phyloP scores from a whole-genome alignment of 2,329 filamentous ascomycete species.

The Pseudogymnoascus destructans region DNA sequence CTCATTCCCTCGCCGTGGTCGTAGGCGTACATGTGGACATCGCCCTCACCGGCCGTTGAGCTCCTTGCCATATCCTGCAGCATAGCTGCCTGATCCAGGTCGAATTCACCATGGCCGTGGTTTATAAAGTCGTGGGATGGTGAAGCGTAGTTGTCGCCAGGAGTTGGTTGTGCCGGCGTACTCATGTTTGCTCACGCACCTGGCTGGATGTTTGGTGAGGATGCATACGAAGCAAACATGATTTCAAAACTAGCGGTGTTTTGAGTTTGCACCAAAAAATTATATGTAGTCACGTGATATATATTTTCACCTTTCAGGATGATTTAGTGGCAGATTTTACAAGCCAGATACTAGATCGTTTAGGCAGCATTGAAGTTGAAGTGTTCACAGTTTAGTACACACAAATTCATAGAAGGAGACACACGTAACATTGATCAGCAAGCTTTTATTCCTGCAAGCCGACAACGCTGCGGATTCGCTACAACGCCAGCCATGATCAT shows the following conservation, averaged over 20 bases:
- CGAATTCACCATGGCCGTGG: constrained; percentile 9
- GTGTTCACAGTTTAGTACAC: not conserved
- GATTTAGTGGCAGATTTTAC: not conserved
- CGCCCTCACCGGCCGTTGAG: constrained; percentile 1
- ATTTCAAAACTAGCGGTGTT: not conserved
- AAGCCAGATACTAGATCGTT: not conserved
- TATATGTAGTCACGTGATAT: not conserved
- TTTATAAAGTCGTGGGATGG: not conserved
- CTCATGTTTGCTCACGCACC: constrained; percentile 6
- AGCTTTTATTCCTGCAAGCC: constrained; percentile 9
- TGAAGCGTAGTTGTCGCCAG: not conserved
- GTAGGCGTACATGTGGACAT: constrained; percentile 11
- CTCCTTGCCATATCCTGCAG: constrained; percentile 12
- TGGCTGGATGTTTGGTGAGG: constrained; percentile 11
- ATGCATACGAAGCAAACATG: constrained; percentile 10
- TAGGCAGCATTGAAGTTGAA: not conserved
- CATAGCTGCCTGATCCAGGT: constrained; percentile 11
- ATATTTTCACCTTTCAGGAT: not conserved
- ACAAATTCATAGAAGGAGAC: not conserved
- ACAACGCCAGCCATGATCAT: constrained; percentile 9
- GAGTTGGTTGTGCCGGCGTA: not conserved
- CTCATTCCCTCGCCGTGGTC: constrained; percentile 1
- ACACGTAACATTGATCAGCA: constrained; percentile 7
- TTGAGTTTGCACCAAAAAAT: not conserved
- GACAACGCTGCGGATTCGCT: constrained; percentile 3